Percentiles rank a stretch among this genome's conserved stretches.
Conservation (phyloP, 2,329 filamentous ascomycete genomes). For the Aspergillus calidoustus region DNA sequence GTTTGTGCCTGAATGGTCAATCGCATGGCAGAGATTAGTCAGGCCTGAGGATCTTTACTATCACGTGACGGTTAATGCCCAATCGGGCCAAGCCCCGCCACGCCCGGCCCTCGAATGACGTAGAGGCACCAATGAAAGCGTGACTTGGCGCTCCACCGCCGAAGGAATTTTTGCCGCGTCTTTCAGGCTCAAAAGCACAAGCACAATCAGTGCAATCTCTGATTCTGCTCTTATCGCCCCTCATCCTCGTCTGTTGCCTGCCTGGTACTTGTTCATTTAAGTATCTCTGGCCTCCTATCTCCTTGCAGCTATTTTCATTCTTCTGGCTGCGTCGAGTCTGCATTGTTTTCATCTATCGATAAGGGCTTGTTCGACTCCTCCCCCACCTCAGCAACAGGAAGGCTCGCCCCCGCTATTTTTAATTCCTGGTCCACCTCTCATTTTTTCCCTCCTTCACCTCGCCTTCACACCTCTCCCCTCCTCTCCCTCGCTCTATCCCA, state of each 20-base stretch:
- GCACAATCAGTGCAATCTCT: constrained; percentile 17
- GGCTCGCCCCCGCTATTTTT: constrained; percentile 34
- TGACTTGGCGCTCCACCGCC: constrained; percentile 25
- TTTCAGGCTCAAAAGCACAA: constrained; percentile 17
- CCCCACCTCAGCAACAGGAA: constrained; percentile 25
- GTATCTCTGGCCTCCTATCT: constrained; percentile 7
- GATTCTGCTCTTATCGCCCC: constrained; percentile 6
- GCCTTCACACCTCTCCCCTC: constrained; percentile 26
- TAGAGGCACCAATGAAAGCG: constrained; percentile 30
- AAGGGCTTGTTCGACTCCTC: constrained; percentile 39
- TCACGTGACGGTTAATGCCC: constrained; percentile 28
- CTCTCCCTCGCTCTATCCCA: constrained; percentile 22
- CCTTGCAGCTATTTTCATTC: not conserved
- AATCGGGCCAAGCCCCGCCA: constrained; percentile 29
- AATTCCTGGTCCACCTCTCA: constrained; percentile 38
- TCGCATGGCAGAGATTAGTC: constrained; percentile 1
- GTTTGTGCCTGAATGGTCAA: not conserved
- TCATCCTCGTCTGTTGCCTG: not conserved
- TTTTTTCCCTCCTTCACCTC: constrained; percentile 30
- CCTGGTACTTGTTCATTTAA: not conserved
- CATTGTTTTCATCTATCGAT: constrained; percentile 39
- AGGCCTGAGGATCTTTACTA: not conserved
- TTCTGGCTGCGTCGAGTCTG: constrained; percentile 1
- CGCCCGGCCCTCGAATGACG: constrained; percentile 32
- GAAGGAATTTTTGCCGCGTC: constrained; percentile 31